These are phyloP conservation scores for Colletotrichum sp. DNA, from an alignment of 2,329 filamentous ascomycete species.

Conservation along the genomic window DNA sequence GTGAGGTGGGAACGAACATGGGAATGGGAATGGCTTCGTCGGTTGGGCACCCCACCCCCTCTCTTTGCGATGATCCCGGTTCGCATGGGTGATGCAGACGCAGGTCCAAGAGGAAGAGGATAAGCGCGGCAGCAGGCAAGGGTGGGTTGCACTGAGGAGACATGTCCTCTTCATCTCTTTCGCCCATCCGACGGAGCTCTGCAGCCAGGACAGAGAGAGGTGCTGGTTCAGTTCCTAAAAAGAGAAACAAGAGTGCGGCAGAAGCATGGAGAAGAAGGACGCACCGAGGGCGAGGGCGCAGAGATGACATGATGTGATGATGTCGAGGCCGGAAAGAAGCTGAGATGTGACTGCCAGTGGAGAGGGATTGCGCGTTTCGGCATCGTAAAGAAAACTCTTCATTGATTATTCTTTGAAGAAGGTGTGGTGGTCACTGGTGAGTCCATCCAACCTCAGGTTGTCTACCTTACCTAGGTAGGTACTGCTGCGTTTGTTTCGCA, in stretches of 20 bases:
- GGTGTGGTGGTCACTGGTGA: neutral
- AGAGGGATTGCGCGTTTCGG: neutral
- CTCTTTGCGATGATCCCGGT: conserved; percentile 23
- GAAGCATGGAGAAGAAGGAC: neutral
- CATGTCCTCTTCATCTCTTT: neutral
- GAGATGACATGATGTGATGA: conserved; percentile 13
- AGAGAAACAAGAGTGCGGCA: neutral
- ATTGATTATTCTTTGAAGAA: neutral
- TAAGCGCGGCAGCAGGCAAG: conserved; percentile 34
- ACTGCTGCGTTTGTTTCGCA: neutral
- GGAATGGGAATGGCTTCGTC: neutral
- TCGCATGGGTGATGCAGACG: conserved; percentile 34
- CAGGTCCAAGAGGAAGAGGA: conserved; percentile 47
- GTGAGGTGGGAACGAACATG: neutral
- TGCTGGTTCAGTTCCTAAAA: neutral
- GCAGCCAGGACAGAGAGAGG: neutral
- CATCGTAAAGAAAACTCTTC: neutral
- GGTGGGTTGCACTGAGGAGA: conserved; percentile 16
- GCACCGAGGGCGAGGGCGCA: neutral
- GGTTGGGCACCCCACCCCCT: conserved; percentile 1
- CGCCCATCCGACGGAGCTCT: neutral
- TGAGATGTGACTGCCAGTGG: conserved; percentile 10
- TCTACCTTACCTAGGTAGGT: neutral
- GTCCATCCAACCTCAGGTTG: neutral
- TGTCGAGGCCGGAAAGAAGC: neutral